Percentiles rank a stretch among this genome's conserved stretches.
Conservation (phyloP, 805 yeast species). For the Torulaspora quercuum region DNA sequence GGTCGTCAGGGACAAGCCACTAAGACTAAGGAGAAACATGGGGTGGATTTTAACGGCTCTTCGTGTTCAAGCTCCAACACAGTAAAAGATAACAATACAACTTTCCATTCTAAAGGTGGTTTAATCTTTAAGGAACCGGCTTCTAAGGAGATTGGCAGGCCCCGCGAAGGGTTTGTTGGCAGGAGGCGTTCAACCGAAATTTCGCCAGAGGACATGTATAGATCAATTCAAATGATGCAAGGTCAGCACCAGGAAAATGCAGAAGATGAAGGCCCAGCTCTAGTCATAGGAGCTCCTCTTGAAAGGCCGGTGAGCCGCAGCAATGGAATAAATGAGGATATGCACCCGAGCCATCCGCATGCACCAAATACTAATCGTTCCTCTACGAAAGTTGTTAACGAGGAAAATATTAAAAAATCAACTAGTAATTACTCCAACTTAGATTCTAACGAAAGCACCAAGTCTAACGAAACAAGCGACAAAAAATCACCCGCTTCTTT, state of each 20-base stretch:
- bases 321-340: neutral
- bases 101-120: slow-evolving; percentile 11
- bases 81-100: slow-evolving; percentile 9
- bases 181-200: slow-evolving; percentile 45
- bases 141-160: slow-evolving; percentile 8
- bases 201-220: slow-evolving; percentile 78
- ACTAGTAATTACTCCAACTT: too few species aligned
- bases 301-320: slow-evolving; percentile 5
- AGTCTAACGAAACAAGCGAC: too few species aligned
- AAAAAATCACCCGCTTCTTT: too few species aligned
- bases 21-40: slow-evolving; percentile 2
- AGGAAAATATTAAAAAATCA: slow-evolving; percentile 16
- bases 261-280: slow-evolving; percentile 70
- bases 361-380: neutral
- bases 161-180: slow-evolving; percentile 33
- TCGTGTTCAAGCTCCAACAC: slow-evolving; percentile 17
- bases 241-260: slow-evolving; percentile 42
- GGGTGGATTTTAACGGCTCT: slow-evolving; percentile 10
- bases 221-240: slow-evolving; percentile 79
- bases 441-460: too few species aligned
- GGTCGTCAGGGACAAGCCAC: slow-evolving; percentile 23
- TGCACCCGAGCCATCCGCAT: too few species aligned
- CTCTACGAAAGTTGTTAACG: slow-evolving; percentile 2
- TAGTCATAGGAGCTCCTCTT: slow-evolving; percentile 68
- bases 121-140: slow-evolving; percentile 13